These are phyloP conservation scores for Fallopia convolvulus DNA, from an alignment of 148 eudicot genomes.

Conservation along the genomic window DNA sequence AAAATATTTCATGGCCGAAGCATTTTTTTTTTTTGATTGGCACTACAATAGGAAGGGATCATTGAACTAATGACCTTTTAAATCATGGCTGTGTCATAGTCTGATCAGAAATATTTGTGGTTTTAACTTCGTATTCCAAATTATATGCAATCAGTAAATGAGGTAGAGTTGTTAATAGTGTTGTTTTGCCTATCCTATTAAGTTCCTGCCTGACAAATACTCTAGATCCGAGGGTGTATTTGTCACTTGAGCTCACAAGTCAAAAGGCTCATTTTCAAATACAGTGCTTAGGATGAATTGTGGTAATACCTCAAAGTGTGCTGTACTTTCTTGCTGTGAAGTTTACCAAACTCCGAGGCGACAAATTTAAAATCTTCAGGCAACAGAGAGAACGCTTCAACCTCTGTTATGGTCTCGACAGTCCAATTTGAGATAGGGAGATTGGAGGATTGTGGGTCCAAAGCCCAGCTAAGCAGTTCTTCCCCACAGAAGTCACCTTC, in stretches of 20 bases:
- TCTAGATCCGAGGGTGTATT: too few relatives aligned
- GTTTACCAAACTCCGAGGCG: conserved; percentile 2
- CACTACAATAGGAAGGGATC: background rate
- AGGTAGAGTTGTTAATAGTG: too few relatives aligned
- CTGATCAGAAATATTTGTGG: background rate
- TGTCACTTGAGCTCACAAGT: too few relatives aligned
- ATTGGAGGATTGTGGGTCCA: background rate
- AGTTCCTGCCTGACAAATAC: too few relatives aligned
- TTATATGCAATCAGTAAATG: too few relatives aligned
- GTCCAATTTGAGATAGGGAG: conserved; percentile 6
- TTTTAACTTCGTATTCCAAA: background rate
- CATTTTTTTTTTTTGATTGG: background rate
- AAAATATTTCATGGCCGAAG: background rate
- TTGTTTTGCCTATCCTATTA: too few relatives aligned
- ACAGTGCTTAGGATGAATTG: too few relatives aligned
- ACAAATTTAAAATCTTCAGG: conserved; percentile 8
- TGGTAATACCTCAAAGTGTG: background rate
- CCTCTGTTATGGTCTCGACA: background rate
- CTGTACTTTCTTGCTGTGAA: conserved; percentile 3
- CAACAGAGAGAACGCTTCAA: conserved; percentile 1
- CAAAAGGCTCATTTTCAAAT: too few relatives aligned
- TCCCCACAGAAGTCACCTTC: conserved; percentile 8
- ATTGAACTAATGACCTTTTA: too few relatives aligned
- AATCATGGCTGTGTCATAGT: background rate
- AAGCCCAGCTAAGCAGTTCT: conserved; percentile 12